phyloP scores from a whole-genome alignment of 2,329 filamentous ascomycete species.

The Leptosphaerulina australis region DNA sequence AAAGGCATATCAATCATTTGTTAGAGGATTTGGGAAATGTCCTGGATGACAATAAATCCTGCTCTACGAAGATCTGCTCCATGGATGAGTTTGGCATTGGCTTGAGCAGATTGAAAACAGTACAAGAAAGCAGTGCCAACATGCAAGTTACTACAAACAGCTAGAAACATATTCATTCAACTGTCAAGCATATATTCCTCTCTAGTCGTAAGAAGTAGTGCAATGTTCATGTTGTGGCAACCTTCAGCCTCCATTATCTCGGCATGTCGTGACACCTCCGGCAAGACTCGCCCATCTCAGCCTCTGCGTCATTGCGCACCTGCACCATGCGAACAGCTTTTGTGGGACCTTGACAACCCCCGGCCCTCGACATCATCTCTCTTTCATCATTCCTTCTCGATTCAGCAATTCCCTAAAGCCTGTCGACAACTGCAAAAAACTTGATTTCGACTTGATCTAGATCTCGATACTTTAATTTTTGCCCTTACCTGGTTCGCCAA shows the following conservation, averaged over 20 bases:
- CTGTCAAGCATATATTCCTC: too few relatives aligned
- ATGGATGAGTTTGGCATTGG: not conserved
- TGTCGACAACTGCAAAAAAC: constrained; percentile 14
- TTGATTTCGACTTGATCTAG: constrained; percentile 11
- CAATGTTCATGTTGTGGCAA: not conserved
- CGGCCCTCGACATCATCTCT: constrained; percentile 5
- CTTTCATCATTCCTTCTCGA: constrained; percentile 2
- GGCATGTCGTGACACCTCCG: not conserved
- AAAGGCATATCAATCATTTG: too few relatives aligned
- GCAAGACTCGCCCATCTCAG: not conserved
- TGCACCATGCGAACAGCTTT: not conserved
- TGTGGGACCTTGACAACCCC: not conserved
- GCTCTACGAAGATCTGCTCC: too few relatives aligned
- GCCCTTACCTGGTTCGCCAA: too few relatives aligned
- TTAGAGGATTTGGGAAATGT: too few relatives aligned
- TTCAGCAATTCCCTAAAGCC: constrained; percentile 5
- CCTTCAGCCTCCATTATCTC: too few relatives aligned
- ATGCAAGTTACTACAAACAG: too few relatives aligned
- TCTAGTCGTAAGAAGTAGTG: not conserved
- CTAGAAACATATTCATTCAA: too few relatives aligned
- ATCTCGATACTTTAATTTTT: too few relatives aligned
- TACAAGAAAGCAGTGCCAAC: too few relatives aligned
- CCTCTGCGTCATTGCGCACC: constrained; percentile 7
- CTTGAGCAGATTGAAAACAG: not conserved
- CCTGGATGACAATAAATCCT: too few relatives aligned